Evolutionary conservation across 2,329 filamentous ascomycete species (phyloP), one percentile per base, ranked within the genome.

Genomic region (Neonectria hederae): DNA sequence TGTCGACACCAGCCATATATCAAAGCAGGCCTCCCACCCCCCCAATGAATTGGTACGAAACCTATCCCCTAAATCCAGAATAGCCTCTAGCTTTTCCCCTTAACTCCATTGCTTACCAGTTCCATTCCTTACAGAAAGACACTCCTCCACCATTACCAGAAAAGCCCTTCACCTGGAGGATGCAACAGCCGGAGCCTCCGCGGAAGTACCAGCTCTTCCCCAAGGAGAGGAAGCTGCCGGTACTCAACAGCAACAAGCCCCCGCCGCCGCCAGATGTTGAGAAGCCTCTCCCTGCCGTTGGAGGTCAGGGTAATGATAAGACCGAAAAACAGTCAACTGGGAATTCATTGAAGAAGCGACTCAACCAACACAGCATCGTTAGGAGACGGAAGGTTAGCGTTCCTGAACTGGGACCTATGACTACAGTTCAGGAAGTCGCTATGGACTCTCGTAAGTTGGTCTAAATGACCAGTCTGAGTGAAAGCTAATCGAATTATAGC

Each of bases 391-490:
- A 91, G 74, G 80, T 87, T 69, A 90, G 86, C 76, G 85, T 89
- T 14, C 86, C 87, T 10, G 89, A 91, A 65, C 76, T 90, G 53
- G 89, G 87, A 2, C 87, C 87, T 35, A 89, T 90, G 88, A 90
- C 88, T 5, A 90, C 89, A 1, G 89, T 91, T 14, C 88, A 90
- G 67, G 89, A 91, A 73, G 78, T 85, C 53, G 77, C 87, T 55
- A 90, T 91, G 88, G 89, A 92, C 77, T 91, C 89, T 72, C 89
- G 89, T 92, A 82, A 81, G 89, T 82, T 55, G 19, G 13, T 4
- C 9, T 14, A 14, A 13, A 24, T 7, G 22, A n/a, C 2, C 9
- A 10, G 38, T 26, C 26, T 42, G 22, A 22, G 17, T 28, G 13
- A 10, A 58, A 42, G 67, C 69, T 76, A 26, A 76, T 62, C 21